These are phyloP conservation scores for Lasiodiplodia hormozganensis DNA, from an alignment of 2,329 filamentous ascomycete genomes.

Conservation along the genomic window DNA sequence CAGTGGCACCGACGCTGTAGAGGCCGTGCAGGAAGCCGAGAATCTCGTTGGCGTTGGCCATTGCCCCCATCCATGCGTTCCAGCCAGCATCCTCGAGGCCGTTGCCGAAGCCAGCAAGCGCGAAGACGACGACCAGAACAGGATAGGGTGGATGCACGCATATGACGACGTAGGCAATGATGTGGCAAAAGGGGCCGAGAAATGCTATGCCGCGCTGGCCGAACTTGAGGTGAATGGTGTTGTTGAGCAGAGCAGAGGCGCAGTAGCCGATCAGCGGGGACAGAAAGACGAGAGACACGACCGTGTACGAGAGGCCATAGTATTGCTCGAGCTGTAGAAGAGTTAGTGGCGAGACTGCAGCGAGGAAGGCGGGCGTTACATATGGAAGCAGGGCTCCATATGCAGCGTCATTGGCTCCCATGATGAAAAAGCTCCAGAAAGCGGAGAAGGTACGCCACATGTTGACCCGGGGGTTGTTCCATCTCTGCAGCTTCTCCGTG, in stretches of 20 bases:
- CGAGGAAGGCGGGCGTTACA: conserved; percentile 36
- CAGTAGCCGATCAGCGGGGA: conserved; percentile 72
- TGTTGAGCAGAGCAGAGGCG: conserved; percentile 68
- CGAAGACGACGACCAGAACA: conserved; percentile 68
- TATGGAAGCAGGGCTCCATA: conserved; percentile 65
- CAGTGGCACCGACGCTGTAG: conserved; percentile 74
- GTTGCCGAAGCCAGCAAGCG: conserved; percentile 74
- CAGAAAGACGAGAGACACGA: conserved; percentile 72
- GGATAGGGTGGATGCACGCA: conserved; percentile 73
- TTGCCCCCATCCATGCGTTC: conserved; percentile 72
- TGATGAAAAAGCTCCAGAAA: conserved; percentile 68
- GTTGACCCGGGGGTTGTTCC: conserved; percentile 69
- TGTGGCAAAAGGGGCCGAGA: conserved; percentile 67
- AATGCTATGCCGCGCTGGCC: conserved; percentile 77
- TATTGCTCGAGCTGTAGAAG: conserved; percentile 62
- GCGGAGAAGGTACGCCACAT: conserved; percentile 64
- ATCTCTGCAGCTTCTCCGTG: conserved; percentile 58
- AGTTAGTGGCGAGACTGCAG: conserved; percentile 23
- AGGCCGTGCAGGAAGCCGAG: conserved; percentile 75
- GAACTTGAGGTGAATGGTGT: conserved; percentile 66
- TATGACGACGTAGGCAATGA: conserved; percentile 70
- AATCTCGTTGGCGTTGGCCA: conserved; percentile 76
- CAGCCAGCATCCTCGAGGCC: conserved; percentile 70
- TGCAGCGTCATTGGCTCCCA: conserved; percentile 73
- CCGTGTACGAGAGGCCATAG: conserved; percentile 66